phyloP scores from a whole-genome alignment of 495 filamentous ascomycete genomes.

The Lichina pygmaea region DNA sequence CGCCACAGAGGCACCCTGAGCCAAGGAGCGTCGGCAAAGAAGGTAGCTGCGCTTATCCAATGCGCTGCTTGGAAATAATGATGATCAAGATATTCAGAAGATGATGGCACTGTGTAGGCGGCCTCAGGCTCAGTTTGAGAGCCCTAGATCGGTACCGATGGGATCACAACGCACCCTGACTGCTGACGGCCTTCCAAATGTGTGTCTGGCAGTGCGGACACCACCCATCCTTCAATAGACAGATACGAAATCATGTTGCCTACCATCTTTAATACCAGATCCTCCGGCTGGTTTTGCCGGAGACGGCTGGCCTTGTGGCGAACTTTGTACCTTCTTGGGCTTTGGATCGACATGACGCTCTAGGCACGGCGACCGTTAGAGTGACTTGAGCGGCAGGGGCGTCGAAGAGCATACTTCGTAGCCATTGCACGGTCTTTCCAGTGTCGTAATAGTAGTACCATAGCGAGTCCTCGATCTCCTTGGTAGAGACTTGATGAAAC shows the following conservation, averaged over 20 bases:
- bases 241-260: background rate
- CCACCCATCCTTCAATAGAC: background rate
- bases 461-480: slow-evolving; percentile 63
- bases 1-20: slow-evolving; percentile 44
- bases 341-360: slow-evolving; percentile 7
- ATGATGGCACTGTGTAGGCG: slow-evolving; percentile 1
- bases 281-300: background rate
- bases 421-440: slow-evolving; percentile 52
- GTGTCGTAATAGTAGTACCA: slow-evolving; percentile 96
- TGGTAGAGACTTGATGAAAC: slow-evolving; percentile 25
- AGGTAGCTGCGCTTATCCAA: slow-evolving; percentile 15
- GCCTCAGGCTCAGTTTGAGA: background rate
- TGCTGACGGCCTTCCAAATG: too few species aligned
- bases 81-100: slow-evolving; percentile 2
- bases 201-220: too few species aligned
- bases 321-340: slow-evolving; percentile 9
- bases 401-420: slow-evolving; percentile 26
- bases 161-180: too few species aligned
- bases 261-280: background rate
- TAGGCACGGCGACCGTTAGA: slow-evolving; percentile 2
- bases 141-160: too few species aligned
- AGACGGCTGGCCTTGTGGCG: background rate
- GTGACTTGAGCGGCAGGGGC: background rate
- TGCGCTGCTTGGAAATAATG: too few species aligned
- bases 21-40: slow-evolving; percentile 78